A percentile compares a stretch with the other conserved stretches of the same genome.
phyloP scores from a whole-genome alignment of 2,329 filamentous ascomycete species.

The Aspergillus alliaceus region DNA sequence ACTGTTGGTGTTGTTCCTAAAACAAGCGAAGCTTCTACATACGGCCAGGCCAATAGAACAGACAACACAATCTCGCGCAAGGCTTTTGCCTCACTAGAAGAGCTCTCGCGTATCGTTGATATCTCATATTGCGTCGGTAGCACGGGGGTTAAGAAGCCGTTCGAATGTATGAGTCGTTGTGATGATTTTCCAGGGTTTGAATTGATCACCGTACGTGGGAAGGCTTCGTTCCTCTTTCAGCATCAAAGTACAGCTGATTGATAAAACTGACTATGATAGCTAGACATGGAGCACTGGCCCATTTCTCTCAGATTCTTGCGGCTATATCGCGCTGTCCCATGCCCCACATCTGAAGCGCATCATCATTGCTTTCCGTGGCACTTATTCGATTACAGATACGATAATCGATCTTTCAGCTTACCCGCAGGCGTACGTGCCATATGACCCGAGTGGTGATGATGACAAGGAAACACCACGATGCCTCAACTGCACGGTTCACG shows the following conservation, averaged over 20 bases:
- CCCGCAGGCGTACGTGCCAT: constrained; percentile 88
- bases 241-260: not conserved
- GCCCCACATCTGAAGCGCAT: constrained; percentile 60
- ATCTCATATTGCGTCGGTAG: constrained; percentile 91
- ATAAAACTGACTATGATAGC: constrained; percentile 5
- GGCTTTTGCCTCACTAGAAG: constrained; percentile 80
- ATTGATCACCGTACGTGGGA: constrained; percentile 60
- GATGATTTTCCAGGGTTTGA: constrained; percentile 77
- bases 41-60: constrained; percentile 4
- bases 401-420: constrained; percentile 86
- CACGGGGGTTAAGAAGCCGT: constrained; percentile 78
- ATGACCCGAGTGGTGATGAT: constrained; percentile 57
- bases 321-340: constrained; percentile 89
- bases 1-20: not conserved
- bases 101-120: constrained; percentile 86
- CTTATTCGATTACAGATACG: constrained; percentile 89
- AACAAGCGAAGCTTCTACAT: not conserved
- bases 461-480: constrained; percentile 59
- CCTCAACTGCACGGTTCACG: constrained; percentile 86
- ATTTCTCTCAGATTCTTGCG: constrained; percentile 85
- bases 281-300: constrained; percentile 86
- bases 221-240: not conserved
- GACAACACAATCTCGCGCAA: constrained; percentile 51
- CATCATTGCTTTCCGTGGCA: constrained; percentile 87
- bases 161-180: constrained; percentile 82